Percentiles rank a stretch among this genome's conserved stretches.
These are phyloP conservation scores for Arctium lappa DNA, from an alignment of 129 eudicot species.

Conservation along the genomic window DNA sequence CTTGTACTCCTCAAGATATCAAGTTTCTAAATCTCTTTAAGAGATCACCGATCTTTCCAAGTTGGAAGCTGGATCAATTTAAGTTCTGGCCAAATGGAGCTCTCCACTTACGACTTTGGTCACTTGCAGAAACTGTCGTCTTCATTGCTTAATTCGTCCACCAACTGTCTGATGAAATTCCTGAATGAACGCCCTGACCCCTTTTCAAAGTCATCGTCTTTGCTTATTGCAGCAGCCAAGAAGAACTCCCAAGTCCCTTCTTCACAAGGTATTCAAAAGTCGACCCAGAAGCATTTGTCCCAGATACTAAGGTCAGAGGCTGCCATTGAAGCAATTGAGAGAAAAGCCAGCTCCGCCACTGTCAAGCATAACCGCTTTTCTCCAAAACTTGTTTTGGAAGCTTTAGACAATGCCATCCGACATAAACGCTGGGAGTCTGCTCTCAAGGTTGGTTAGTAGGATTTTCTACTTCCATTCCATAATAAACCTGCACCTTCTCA, in stretches of 20 bases:
- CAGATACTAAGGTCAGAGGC: slow-evolving; percentile 70
- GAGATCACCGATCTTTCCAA: neutral
- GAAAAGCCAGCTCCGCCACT: slow-evolving; percentile 60
- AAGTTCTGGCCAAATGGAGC: slow-evolving; percentile 14
- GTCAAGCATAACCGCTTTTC: slow-evolving; percentile 57
- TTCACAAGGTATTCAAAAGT: slow-evolving; percentile 41
- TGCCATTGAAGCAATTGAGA: slow-evolving; percentile 68
- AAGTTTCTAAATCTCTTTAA: neutral
- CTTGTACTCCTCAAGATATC: neutral
- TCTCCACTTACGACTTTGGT: slow-evolving; percentile 1
- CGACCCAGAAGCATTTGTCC: slow-evolving; percentile 62
- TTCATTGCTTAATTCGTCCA: slow-evolving; percentile 22
- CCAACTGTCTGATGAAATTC: slow-evolving; percentile 46
- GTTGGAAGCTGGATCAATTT: neutral
- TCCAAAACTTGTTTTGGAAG: slow-evolving; percentile 84
- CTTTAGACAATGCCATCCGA: slow-evolving; percentile 64
- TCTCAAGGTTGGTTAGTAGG: slow-evolving; percentile 76
- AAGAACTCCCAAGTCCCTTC: slow-evolving; percentile 27
- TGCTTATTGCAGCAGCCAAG: slow-evolving; percentile 28
- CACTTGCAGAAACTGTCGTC: slow-evolving; percentile 15
- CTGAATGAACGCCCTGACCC: slow-evolving; percentile 24
- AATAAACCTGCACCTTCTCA: neutral
- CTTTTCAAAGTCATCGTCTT: neutral
- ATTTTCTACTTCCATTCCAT: neutral
- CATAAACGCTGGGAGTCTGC: slow-evolving; percentile 86